Percentiles rank a stretch among this genome's conserved stretches.
phyloP scores from a whole-genome alignment of 257 asterid genomes.

The Anisodus acutangulus region DNA sequence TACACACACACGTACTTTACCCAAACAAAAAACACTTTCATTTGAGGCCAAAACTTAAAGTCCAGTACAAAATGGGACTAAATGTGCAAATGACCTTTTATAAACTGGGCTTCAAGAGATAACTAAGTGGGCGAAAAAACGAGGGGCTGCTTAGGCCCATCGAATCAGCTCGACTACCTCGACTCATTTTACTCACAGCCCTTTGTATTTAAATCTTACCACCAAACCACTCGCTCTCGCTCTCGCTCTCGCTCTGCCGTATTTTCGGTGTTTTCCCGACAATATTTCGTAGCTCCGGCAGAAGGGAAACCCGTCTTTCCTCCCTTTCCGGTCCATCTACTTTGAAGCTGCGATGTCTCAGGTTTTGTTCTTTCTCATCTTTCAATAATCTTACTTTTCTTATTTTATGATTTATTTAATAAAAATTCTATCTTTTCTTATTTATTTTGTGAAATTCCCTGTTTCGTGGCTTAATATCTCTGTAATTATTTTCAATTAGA shows the following conservation, averaged over 20 bases:
- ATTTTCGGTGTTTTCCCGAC: neutral
- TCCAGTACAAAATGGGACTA: no score
- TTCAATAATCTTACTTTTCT: neutral
- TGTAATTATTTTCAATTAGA: neutral
- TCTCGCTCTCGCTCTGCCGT: neutral
- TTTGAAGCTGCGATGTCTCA: conserved; percentile 21
- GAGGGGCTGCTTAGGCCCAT: neutral
- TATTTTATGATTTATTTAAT: neutral
- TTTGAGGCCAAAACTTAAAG: no score
- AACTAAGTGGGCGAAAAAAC: neutral
- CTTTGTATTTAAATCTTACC: conserved; percentile 8
- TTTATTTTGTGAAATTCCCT: neutral
- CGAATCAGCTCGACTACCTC: neutral
- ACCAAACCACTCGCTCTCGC: neutral
- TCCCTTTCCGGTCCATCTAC: neutral
- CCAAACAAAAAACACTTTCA: no score
- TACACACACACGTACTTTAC: no score
- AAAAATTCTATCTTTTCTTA: neutral
- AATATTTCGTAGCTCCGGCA: neutral
- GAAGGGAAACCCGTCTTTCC: neutral
- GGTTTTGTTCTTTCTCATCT: neutral
- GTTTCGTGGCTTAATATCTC: neutral
- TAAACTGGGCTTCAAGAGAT: conserved; percentile 20
- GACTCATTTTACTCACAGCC: conserved; percentile 23
- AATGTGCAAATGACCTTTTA: no score